phyloP scores from a whole-genome alignment of 1,139 yeast genomes.

The Pichia sp. region DNA sequence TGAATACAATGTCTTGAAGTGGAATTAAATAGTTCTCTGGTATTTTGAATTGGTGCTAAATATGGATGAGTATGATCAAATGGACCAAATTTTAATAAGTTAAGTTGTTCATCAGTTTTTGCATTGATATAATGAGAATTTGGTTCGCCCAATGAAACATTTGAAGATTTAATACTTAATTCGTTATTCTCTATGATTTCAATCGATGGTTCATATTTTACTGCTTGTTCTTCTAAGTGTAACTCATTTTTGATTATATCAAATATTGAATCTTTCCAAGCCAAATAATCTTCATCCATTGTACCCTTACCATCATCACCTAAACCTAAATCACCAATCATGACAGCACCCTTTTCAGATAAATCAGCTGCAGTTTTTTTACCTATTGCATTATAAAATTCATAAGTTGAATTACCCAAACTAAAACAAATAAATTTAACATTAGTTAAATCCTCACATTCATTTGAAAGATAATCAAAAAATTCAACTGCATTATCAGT shows the following conservation, averaged over 20 bases:
- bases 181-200: conserved; percentile 32
- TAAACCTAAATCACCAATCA: conserved; percentile 70
- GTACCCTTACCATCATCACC: conserved; percentile 96
- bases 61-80: conserved; percentile 81
- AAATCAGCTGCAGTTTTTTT: conserved; percentile 45
- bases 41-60: conserved; percentile 55
- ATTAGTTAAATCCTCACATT: conserved; percentile 55
- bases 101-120: conserved; percentile 28
- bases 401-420: conserved; percentile 90
- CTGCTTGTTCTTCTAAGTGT: conserved; percentile 69
- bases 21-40: conserved; percentile 68
- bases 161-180: conserved; percentile 29
- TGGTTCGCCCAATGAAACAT: conserved; percentile 83
- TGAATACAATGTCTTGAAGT: conserved; percentile 74
- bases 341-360: conserved; percentile 61
- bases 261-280: conserved; percentile 82
- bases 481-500: conserved; percentile 88
- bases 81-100: conserved; percentile 60
- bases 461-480: conserved; percentile 51
- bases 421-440: conserved; percentile 76
- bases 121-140: conserved; percentile 52
- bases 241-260: conserved; percentile 61
- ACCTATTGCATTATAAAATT: conserved; percentile 82
- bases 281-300: conserved; percentile 88
- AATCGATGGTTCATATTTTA: conserved; percentile 69